Conservation (phyloP, 148 eudicot genomes). For the Diospyros lotus region DNA sequence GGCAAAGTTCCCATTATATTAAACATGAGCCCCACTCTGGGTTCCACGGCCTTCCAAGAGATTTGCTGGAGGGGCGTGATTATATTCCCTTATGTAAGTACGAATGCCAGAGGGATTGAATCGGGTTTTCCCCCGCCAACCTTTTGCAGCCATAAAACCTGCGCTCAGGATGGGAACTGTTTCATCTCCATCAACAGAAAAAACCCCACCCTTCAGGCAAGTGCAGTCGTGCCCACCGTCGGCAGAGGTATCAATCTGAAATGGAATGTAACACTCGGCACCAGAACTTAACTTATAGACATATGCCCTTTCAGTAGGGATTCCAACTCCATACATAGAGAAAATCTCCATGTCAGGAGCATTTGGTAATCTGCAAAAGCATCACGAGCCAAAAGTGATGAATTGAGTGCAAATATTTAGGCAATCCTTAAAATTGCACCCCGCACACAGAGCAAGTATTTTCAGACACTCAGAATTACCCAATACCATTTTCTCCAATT, state of each 20-base stretch:
- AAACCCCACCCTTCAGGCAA: slow-evolving; percentile 75
- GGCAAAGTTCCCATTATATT: slow-evolving; percentile 81
- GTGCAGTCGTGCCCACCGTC: slow-evolving; percentile 41
- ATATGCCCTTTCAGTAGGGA: slow-evolving; percentile 88
- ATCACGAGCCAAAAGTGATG: too few species aligned
- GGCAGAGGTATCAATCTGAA: slow-evolving; percentile 66
- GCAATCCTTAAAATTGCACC: not conserved
- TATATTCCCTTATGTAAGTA: slow-evolving; percentile 64
- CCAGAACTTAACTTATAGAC: slow-evolving; percentile 57
- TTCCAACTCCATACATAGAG: slow-evolving; percentile 85
- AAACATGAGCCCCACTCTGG: slow-evolving; percentile 89
- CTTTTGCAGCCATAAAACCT: slow-evolving; percentile 83
- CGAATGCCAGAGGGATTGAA: slow-evolving; percentile 76
- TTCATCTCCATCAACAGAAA: slow-evolving; percentile 80
- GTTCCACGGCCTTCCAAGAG: slow-evolving; percentile 85
- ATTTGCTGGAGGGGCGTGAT: slow-evolving; percentile 75
- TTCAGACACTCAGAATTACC: too few species aligned
- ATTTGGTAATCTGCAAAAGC: slow-evolving; percentile 61
- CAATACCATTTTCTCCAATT: too few species aligned
- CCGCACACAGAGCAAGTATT: too few species aligned
- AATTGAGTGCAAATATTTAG: too few species aligned
- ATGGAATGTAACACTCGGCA: slow-evolving; percentile 75
- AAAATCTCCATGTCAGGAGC: slow-evolving; percentile 87
- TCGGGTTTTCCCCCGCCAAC: slow-evolving; percentile 81
- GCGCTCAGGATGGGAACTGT: slow-evolving; percentile 87